phyloP scores from a whole-genome alignment of 345 rosid genomes.

The Melaleuca alternifolia region DNA sequence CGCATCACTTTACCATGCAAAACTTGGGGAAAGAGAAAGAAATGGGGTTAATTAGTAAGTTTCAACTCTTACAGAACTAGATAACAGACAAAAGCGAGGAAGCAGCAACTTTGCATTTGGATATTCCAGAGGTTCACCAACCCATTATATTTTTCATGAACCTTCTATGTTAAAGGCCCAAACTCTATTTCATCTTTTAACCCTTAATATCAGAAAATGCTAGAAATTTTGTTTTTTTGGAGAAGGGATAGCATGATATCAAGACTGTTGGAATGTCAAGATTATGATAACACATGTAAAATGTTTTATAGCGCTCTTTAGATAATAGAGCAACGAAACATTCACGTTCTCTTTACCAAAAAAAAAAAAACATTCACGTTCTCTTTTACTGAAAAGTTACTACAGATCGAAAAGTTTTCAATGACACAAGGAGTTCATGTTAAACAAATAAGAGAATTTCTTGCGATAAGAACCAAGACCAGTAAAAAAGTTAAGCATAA shows the following conservation, averaged over 20 bases:
- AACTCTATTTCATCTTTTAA: neutral
- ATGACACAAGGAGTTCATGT: neutral
- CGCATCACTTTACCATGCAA: constrained; percentile 86
- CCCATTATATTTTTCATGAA: neutral
- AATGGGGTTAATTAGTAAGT: constrained; percentile 5
- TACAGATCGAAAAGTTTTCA: neutral
- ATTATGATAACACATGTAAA: neutral
- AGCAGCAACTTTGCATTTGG: neutral
- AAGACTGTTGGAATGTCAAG: neutral
- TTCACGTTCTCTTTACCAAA: neutral
- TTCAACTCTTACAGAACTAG: neutral
- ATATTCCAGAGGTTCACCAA: neutral
- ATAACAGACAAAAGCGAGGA: neutral
- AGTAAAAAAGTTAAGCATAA: neutral
- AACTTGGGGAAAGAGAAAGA: constrained; percentile 33
- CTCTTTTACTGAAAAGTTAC: neutral
- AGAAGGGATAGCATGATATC: neutral
- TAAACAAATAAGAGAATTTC: neutral
- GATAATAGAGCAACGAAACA: neutral
- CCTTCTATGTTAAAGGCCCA: neutral
- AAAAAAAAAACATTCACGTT: neutral
- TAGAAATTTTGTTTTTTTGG: neutral
- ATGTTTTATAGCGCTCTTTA: neutral
- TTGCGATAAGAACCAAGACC: neutral
- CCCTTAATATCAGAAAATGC: neutral